A percentile compares a stretch with the other conserved stretches of the same genome.
Conservation (phyloP, 2,329 filamentous ascomycete species). For the Ustulina deusta region DNA sequence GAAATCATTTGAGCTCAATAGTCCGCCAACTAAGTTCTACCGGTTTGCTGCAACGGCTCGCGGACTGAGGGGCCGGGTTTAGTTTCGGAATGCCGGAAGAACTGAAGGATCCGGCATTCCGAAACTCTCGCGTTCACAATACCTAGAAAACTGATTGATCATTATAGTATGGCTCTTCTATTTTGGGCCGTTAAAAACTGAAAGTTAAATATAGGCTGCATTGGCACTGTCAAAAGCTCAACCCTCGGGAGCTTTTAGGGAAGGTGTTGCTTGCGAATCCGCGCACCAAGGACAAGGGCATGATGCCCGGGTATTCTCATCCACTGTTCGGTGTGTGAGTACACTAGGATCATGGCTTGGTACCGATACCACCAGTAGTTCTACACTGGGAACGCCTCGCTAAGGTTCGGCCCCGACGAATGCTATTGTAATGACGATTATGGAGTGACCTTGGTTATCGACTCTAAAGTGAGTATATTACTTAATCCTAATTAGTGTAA, state of each 20-base stretch:
- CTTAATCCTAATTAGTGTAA: neutral
- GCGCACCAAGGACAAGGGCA: neutral
- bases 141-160: neutral
- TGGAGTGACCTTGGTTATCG: neutral
- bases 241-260: neutral
- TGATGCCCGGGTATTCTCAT: neutral
- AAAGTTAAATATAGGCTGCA: neutral
- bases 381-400: neutral
- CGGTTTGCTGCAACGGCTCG: neutral
- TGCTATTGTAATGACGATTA: neutral
- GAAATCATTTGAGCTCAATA: neutral
- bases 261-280: neutral
- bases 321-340: neutral
- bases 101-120: neutral
- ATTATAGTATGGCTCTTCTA: neutral
- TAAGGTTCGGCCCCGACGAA: too few relatives aligned
- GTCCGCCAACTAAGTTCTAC: neutral
- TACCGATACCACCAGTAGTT: neutral
- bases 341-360: neutral
- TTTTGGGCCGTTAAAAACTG: too few relatives aligned
- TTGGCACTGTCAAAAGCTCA: neutral
- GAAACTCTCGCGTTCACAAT: neutral
- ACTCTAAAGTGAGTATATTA: neutral
- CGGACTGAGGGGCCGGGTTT: too few relatives aligned
- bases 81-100: neutral